A percentile compares a stretch with the other conserved stretches of the same genome.
Evolutionary conservation across 2,329 filamentous ascomycete genomes (phyloP).

Genomic region (Cyphellophora attinorum): DNA sequence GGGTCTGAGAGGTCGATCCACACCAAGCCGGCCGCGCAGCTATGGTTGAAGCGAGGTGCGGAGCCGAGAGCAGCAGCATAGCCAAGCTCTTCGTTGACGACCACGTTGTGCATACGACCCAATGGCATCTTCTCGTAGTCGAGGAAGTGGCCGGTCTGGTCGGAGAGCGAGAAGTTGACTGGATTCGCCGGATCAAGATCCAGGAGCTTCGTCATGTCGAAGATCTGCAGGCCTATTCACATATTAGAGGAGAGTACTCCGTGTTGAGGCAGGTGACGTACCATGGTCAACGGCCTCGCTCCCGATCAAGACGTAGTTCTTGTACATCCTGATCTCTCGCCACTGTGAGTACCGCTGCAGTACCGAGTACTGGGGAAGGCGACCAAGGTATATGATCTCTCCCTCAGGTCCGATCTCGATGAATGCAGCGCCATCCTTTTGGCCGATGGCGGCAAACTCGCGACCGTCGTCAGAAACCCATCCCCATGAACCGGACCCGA

Average conservation of each 20-base stretch:
- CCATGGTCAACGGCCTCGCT: conserved; percentile 41
- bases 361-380: conserved; percentile 33
- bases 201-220: conserved; percentile 52
- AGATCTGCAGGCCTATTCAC: conserved; percentile 55
- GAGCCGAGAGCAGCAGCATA: conserved; percentile 38
- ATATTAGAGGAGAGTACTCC: no score
- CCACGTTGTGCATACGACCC: conserved; percentile 44
- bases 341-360: conserved; percentile 18
- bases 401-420: conserved; percentile 38
- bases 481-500: conserved; percentile 28
- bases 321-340: conserved; percentile 30
- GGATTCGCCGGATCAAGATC: conserved; percentile 34
- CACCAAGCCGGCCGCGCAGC: conserved; percentile 46
- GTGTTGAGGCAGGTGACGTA: no score
- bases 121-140: conserved; percentile 31
- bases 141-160: conserved; percentile 29
- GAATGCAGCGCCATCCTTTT: conserved; percentile 42
- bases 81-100: conserved; percentile 40
- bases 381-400: conserved; percentile 37
- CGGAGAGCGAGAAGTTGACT: conserved; percentile 32
- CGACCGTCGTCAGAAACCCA: conserved; percentile 40
- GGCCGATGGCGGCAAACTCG: conserved; percentile 41
- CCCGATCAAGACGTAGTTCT: conserved; percentile 32
- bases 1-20: conserved; percentile 49
- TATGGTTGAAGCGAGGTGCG: conserved; percentile 19